Evolutionary conservation across 148 eudicot genomes (phyloP).

Genomic region (Rhododendron williamsianum): DNA sequence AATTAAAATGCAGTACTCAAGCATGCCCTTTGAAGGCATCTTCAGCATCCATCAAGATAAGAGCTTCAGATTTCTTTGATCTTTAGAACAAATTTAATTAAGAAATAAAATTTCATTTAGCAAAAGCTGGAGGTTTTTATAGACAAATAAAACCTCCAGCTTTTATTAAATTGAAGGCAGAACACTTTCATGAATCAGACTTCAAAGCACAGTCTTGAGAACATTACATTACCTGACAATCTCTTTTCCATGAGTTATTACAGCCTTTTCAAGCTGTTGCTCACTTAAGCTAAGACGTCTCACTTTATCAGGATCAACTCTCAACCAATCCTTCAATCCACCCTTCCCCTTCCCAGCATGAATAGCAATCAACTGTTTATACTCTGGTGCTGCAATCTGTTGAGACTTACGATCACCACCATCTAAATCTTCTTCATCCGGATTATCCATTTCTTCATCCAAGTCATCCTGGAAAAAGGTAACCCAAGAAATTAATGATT

Average conservation of each 20-base stretch:
- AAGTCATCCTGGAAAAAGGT: slow-evolving; percentile 22
- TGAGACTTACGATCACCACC: slow-evolving; percentile 33
- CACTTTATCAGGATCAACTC: slow-evolving; percentile 53
- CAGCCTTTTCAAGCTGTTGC: slow-evolving; percentile 60
- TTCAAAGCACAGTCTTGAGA: neutral
- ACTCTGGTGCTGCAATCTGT: slow-evolving; percentile 43
- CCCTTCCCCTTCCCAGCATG: slow-evolving; percentile 84
- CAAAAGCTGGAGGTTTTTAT: neutral
- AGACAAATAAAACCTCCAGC: too few relatives aligned
- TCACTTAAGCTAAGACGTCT: slow-evolving; percentile 85
- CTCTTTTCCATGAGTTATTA: slow-evolving; percentile 39
- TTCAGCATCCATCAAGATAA: neutral
- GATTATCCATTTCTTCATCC: slow-evolving; percentile 40
- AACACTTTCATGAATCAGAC: neutral
- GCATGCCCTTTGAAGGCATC: neutral
- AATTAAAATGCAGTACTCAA: neutral
- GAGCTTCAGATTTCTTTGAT: neutral
- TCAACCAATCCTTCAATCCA: slow-evolving; percentile 51
- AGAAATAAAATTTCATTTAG: neutral
- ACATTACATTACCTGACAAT: slow-evolving; percentile 44
- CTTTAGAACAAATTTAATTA: neutral
- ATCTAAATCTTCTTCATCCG: slow-evolving; percentile 44
- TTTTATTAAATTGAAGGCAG: neutral
- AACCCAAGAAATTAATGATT: neutral
- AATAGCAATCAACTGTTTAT: slow-evolving; percentile 60